phyloP scores from a whole-genome alignment of 768 basidiomycete genomes.

The Tricholoma flavovirens region DNA sequence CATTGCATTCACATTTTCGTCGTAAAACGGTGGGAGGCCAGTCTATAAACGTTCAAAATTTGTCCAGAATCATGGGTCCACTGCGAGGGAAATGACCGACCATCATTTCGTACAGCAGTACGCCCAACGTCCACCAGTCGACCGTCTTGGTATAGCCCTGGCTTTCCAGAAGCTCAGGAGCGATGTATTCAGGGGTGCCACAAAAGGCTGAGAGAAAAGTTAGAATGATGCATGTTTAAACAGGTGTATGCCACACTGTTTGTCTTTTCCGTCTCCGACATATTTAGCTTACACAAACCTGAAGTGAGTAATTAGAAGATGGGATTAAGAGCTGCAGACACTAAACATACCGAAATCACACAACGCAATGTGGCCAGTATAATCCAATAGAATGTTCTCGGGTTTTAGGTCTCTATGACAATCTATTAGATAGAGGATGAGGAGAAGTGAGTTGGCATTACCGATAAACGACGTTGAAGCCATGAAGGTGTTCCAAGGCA shows the following conservation, averaged over 20 bases:
- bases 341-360: slow-evolving; percentile 79
- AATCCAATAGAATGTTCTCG: slow-evolving; percentile 96
- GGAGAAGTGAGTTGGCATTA: slow-evolving; percentile 20
- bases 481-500: slow-evolving; percentile 92
- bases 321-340: neutral
- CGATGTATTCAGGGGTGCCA: slow-evolving; percentile 98
- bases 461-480: slow-evolving; percentile 99
- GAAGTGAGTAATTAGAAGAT: slow-evolving; percentile 5
- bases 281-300: slow-evolving; percentile 92
- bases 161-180: slow-evolving; percentile 92
- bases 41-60: slow-evolving; percentile 42
- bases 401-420: slow-evolving; percentile 82
- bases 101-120: slow-evolving; percentile 97
- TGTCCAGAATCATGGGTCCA: slow-evolving; percentile 10
- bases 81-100: slow-evolving; percentile 28
- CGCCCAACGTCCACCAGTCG: slow-evolving; percentile 98
- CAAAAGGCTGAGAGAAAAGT: slow-evolving; percentile 68
- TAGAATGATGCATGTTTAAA: slow-evolving; percentile 4
- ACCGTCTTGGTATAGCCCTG: slow-evolving; percentile 98
- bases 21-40: slow-evolving; percentile 96
- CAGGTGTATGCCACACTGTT: slow-evolving; percentile 62
- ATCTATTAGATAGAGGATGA: slow-evolving; percentile 1
- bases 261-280: slow-evolving; percentile 96
- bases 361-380: slow-evolving; percentile 94
- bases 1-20: slow-evolving; percentile 98